These are phyloP conservation scores for Nemania abortiva DNA, from an alignment of 2,329 filamentous ascomycete species.

Conservation along the genomic window DNA sequence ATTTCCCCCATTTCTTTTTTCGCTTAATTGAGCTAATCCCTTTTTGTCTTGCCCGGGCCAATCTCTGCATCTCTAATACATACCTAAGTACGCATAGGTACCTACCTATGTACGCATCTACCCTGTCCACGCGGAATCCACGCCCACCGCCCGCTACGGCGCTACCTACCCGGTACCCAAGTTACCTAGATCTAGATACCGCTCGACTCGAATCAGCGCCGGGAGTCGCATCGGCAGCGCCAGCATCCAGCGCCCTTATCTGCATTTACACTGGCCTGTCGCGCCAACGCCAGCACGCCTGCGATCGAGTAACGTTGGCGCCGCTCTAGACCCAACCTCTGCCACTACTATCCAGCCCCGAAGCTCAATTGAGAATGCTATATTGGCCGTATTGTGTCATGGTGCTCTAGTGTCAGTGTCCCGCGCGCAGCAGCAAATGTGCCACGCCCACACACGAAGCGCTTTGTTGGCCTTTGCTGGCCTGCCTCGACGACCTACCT, in stretches of 20 bases:
- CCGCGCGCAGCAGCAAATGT: constrained; percentile 23
- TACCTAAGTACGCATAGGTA: neutral
- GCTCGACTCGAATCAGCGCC: constrained; percentile 17
- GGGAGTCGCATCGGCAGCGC: constrained; percentile 5
- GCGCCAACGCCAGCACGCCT: constrained; percentile 33
- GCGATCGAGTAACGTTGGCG: constrained; percentile 38
- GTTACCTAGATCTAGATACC: constrained; percentile 9
- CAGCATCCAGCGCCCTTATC: neutral
- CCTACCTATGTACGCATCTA: neutral
- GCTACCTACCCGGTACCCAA: neutral
- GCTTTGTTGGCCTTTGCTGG: constrained; percentile 21
- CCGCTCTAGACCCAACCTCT: constrained; percentile 33
- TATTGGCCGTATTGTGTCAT: constrained; percentile 34
- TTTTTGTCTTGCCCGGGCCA: constrained; percentile 5
- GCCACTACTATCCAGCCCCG: constrained; percentile 31
- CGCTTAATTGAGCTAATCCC: constrained; percentile 29
- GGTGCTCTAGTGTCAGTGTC: constrained; percentile 36
- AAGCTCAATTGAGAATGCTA: constrained; percentile 23
- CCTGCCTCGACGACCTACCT: neutral
- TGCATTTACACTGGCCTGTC: constrained; percentile 24
- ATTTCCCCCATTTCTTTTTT: constrained; percentile 22
- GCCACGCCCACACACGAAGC: constrained; percentile 19
- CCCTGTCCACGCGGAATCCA: neutral
- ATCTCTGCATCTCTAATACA: neutral
- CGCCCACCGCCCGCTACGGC: neutral